These are phyloP conservation scores for Pestalotiopsis sp. DNA, from an alignment of 2,329 filamentous ascomycete species.

Conservation along the genomic window DNA sequence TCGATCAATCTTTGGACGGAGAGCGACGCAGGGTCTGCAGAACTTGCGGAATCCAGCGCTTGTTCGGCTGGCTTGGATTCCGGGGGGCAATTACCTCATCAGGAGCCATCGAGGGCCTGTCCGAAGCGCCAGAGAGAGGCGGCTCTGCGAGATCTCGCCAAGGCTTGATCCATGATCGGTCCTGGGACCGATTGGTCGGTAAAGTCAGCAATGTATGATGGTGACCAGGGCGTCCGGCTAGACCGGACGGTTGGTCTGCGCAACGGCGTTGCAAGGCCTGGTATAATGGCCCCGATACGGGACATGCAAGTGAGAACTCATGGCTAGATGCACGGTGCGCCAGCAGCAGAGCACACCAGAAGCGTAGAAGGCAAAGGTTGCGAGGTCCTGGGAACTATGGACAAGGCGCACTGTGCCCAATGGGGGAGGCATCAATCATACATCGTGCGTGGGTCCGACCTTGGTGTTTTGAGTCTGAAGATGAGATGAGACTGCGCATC, in stretches of 20 bases:
- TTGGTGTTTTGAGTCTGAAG: slow-evolving; percentile 25
- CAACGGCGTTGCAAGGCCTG: background rate
- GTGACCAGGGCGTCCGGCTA: background rate
- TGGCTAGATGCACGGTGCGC: background rate
- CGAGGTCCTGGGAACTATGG: background rate
- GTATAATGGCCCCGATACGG: background rate
- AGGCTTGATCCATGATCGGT: slow-evolving; percentile 2
- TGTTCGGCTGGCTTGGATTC: slow-evolving; percentile 6
- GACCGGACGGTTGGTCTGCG: background rate
- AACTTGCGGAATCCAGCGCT: background rate
- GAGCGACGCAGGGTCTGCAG: slow-evolving; percentile 2
- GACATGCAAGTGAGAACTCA: background rate
- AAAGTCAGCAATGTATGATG: background rate
- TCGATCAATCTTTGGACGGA: slow-evolving; percentile 25
- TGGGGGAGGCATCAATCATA: background rate
- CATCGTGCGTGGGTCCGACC: background rate
- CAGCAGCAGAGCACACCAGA: background rate
- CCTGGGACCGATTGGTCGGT: slow-evolving; percentile 8
- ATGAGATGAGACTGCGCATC: slow-evolving; percentile 34
- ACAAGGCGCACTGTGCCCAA: background rate
- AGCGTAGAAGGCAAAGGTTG: background rate
- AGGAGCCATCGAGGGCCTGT: background rate
- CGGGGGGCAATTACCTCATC: slow-evolving; percentile 5
- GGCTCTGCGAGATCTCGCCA: slow-evolving; percentile 9
- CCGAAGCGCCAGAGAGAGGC: slow-evolving; percentile 5